Evolutionary conservation across 371 early-diverging fungal genomes (phyloP), one percentile per base, ranked within the genome.

Genomic region (Thermomucor indicae-seudaticae): DNA sequence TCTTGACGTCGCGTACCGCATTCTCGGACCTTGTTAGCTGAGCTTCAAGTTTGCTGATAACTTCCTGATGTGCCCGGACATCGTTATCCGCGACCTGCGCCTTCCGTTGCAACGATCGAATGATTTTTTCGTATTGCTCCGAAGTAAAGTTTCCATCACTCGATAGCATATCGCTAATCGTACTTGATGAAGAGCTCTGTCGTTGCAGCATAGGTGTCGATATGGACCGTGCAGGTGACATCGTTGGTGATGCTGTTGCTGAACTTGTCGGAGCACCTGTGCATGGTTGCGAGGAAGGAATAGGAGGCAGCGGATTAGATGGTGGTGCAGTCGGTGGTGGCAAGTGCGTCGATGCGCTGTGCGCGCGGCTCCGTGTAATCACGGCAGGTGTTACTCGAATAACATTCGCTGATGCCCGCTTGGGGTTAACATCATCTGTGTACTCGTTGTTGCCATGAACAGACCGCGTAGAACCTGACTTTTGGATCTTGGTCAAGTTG

Each of bases 251-350:
- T 16, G 43, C 12, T 20, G 43, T 20, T 16, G 20, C 24, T 16
- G 20, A 22, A n/a, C 23, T 43, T 16, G 43, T 44, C 10, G 24
- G 12, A 7, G 6, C 19, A n/a, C n/a, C n/a, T n/a, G n/a, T n/a
- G n/a, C n/a, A n/a, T n/a, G n/a, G n/a, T 4, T 5, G 19, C 10
- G 64, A 14, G 6, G 62, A 57, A 23, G 76, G 76, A 19, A 72
- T 60, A 6, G 76, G 76, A n/a, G 76, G 76, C 28, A 76, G 55
- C 24, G 72, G 73, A 41, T 70, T 70, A 2, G 70, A 67, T 0
- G 76, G 76, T 14, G 76, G 76, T 10, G 76, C 72, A n/a, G 64
- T 56, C 3, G 66, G 68, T 35, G 72, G 72, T 10, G 72, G 72
- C 10, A 66, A 44, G 30, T 40, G 7, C 35, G 44, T 37, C 49